Evolutionary conservation across 176 grass and related monocot genomes (phyloP), one percentile per base, ranked within the genome.

Genomic region (Oryza meridionalis): DNA sequence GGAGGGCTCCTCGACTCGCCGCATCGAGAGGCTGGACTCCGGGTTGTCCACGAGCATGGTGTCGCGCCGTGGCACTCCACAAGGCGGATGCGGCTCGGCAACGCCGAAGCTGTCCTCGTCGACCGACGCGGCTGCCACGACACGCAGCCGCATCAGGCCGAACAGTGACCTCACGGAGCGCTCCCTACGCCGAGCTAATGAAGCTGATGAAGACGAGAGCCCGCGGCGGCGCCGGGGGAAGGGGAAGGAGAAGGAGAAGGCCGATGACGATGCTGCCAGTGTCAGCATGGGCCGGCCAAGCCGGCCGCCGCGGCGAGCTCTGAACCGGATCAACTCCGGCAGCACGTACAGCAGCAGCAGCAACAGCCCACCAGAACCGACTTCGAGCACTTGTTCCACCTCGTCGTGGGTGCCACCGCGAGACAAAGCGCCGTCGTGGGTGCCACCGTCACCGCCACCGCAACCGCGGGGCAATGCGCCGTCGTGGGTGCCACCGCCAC

Each of bases 291-390:
- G 26, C 73, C 0, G 2, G 75, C 67, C 79, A 46, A 63, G 80
- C n/a, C 75, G 59, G 4, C 47, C 45, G 2, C 66, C 11, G 46
- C 46, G 77, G 49, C 37, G 47, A 40, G 7, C 32, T 58, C 44
- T 65, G 55, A 65, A 59, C 7, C 72, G n/a, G 6, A 50, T 71
- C 35, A 44, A 84, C 35, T 86, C 84, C 8, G 25, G 46, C 35
- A 78, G 72, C 58, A 66, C 62, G 21, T 83, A 70, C 37, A 73
- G 72, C 85, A 73, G 44, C 62, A n/a, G 65, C 47, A 55, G 44
- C 62, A n/a, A 53, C 47, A 55, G 40, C 53, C 82, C 22, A 12
- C 15, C 32, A 24, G 32, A 2, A 24, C 46, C 61, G 67, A 2
- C 73, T 25, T 35, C 59, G 58, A 8, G 24, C 13, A 25, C 61